Conservation (phyloP, 345 rosid genomes). For the Laguncularia racemosa region DNA sequence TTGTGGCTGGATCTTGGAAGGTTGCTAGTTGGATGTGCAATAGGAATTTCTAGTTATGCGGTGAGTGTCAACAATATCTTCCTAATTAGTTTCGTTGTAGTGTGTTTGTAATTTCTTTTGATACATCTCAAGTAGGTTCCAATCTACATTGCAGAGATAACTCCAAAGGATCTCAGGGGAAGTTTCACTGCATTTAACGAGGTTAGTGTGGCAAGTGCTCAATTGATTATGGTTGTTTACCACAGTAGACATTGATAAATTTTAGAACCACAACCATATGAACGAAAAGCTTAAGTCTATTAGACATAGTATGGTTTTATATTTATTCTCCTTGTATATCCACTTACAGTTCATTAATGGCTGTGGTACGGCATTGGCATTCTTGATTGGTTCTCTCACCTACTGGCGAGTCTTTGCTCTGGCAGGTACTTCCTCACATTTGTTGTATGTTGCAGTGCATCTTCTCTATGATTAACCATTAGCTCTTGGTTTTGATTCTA, state of each 20-base stretch:
- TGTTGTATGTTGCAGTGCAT: not conserved
- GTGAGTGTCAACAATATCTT: conserved; percentile 14
- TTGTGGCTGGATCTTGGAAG: conserved; percentile 36
- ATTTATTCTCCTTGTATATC: not conserved
- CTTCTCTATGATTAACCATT: not conserved
- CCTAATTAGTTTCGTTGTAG: not conserved
- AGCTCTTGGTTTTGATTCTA: not conserved
- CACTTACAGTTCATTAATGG: not conserved
- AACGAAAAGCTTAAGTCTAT: not conserved
- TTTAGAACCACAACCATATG: not conserved
- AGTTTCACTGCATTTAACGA: conserved; percentile 31
- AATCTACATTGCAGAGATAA: conserved; percentile 10
- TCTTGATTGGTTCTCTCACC: conserved; percentile 2
- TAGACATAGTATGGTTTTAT: not conserved
- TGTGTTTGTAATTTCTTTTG: not conserved
- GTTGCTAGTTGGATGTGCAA: conserved; percentile 28
- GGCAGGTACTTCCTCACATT: not conserved
- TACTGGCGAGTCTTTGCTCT: not conserved
- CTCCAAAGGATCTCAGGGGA: conserved; percentile 42
- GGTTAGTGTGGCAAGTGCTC: conserved; percentile 2
- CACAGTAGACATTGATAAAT: too few species aligned
- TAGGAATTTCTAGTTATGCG: conserved; percentile 31
- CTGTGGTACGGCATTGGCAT: not conserved
- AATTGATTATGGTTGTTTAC: too few species aligned
- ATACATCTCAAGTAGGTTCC: not conserved